Evolutionary conservation across 345 rosid species (phyloP).

Genomic region (Populus alba): DNA sequence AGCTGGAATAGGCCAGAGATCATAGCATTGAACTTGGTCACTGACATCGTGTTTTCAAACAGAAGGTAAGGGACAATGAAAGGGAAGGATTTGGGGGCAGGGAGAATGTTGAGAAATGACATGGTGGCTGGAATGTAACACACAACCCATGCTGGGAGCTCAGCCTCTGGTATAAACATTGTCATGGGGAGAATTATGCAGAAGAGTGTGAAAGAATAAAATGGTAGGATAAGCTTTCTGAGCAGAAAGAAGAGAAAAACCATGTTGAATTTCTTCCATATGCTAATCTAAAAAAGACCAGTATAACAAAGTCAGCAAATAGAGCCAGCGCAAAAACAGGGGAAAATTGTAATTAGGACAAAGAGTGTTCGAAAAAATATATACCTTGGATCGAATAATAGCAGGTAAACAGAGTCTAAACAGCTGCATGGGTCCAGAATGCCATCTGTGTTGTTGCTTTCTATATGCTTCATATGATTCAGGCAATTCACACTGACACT

Average conservation of each 20-base stretch:
- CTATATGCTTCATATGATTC: slow-evolving; percentile 95
- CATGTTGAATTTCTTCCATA: slow-evolving; percentile 81
- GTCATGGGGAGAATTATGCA: slow-evolving; percentile 95
- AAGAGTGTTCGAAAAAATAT: neutral
- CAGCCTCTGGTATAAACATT: slow-evolving; percentile 89
- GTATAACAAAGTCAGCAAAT: slow-evolving; percentile 1
- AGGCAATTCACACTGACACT: slow-evolving; percentile 91
- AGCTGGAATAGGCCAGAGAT: slow-evolving; percentile 92
- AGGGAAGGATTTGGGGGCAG: slow-evolving; percentile 87
- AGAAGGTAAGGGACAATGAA: slow-evolving; percentile 96
- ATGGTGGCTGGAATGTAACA: slow-evolving; percentile 93
- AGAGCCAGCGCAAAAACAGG: neutral
- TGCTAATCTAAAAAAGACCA: slow-evolving; percentile 59
- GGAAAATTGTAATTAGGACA: neutral
- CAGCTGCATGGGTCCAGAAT: slow-evolving; percentile 96
- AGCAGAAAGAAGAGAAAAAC: slow-evolving; percentile 87
- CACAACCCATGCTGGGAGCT: slow-evolving; percentile 90
- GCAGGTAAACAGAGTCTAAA: slow-evolving; percentile 85
- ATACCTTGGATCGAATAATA: slow-evolving; percentile 75
- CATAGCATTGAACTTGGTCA: slow-evolving; percentile 95
- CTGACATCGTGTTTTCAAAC: slow-evolving; percentile 94
- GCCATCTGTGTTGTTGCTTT: slow-evolving; percentile 96
- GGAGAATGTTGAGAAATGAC: slow-evolving; percentile 94
- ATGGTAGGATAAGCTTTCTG: slow-evolving; percentile 79
- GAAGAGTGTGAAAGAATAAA: slow-evolving; percentile 93